phyloP scores from a whole-genome alignment of 306 rosid genomes.

The Parietaria judaica region DNA sequence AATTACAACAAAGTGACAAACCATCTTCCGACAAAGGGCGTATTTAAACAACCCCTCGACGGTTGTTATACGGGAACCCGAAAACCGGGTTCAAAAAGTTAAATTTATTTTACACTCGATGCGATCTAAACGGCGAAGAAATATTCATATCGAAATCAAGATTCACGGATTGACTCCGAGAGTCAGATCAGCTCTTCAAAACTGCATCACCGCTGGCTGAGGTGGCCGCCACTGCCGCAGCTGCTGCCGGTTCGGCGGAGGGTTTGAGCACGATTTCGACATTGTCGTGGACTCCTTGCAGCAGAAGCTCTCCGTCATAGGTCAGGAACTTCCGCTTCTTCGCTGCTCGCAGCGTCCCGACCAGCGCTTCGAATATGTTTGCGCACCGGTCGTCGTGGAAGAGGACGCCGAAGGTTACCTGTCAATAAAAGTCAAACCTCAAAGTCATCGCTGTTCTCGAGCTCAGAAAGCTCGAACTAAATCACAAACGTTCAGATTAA shows the following conservation, averaged over 20 bases:
- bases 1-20: too few species aligned
- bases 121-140: too few species aligned
- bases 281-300: constrained; percentile 93
- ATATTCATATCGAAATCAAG: too few species aligned
- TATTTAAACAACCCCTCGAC: too few species aligned
- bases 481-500: not conserved
- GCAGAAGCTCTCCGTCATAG: constrained; percentile 82
- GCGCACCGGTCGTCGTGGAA: constrained; percentile 81
- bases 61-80: too few species aligned
- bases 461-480: not conserved
- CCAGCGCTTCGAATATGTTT: constrained; percentile 86
- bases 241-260: constrained; percentile 16
- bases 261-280: constrained; percentile 79
- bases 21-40: too few species aligned
- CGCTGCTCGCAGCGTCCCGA: constrained; percentile 88
- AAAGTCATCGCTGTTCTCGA: not conserved
- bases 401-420: constrained; percentile 85
- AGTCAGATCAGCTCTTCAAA: not conserved
- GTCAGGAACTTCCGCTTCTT: constrained; percentile 58
- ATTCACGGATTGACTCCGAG: not conserved
- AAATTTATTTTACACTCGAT: too few species aligned
- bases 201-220: not conserved
- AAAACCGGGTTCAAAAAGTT: too few species aligned
- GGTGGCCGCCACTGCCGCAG: too few species aligned
- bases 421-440: constrained; percentile 9